Evolutionary conservation across 2,329 filamentous ascomycete genomes (phyloP), one percentile per base, ranked within the genome.

Genomic region (Epichloe baconii): DNA sequence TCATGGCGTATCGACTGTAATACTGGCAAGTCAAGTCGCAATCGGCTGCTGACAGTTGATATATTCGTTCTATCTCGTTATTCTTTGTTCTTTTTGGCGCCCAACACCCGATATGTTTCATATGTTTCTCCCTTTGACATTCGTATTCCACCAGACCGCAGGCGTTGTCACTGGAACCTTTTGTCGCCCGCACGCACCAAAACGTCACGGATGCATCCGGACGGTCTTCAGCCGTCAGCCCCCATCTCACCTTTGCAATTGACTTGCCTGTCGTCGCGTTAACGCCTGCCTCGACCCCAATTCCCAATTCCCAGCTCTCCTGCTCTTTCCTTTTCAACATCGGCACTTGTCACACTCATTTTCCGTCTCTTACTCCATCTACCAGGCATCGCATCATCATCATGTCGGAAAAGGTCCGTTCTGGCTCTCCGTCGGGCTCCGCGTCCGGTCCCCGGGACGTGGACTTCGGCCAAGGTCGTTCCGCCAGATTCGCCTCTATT

Each of bases 401-500:
- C 53, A 65, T 66, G 63, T 58, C 61, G 12, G 58, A 60, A 38
- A 64, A 63, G 47, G 5, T 35, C 35, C 34, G 36, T n/a, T 35
- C 49, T n/a, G 31, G 34, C 38, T 53, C 51, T 17, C 19, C 19
- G 11, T 40, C 37, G 12, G 43, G 43, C 35, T 49, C 56, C 11
- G 52, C 41, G 3, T 48, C 50, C 4, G 53, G 44, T 10, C 57
- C 34, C 58, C 57, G 52, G 37, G 62, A 65, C 48, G 51, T 56
- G 5, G 62, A 64, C 47, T 56, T 38, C 36, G 58, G 36, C 48
- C 38, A 35, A 12, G n/a, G n/a, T 17, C 50, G 54, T 23, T 60
- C 62, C 19, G 62, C 64, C 1, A 56, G 59, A 54, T 61, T 61
- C 51, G 66, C 67, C 10, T 60, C 62, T 40, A 49, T 67, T 15